Evolutionary conservation across 148 eudicot species (phyloP).

Genomic region (Vaccinium corymbosum): DNA sequence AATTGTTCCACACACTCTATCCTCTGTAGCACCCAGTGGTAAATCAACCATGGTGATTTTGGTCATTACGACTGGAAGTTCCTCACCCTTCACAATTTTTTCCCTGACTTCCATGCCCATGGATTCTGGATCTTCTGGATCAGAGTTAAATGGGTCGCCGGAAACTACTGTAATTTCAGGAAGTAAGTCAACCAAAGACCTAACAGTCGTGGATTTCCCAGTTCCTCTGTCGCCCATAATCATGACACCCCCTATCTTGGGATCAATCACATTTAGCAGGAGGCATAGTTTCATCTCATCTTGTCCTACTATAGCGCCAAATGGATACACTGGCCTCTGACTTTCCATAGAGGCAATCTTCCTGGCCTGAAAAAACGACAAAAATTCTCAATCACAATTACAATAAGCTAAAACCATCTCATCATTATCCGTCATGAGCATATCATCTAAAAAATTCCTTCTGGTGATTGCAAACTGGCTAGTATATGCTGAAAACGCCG

Average conservation of each 20-base stretch:
- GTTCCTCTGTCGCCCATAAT: constrained; percentile 99
- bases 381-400: background rate
- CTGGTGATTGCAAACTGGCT: background rate
- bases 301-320: constrained; percentile 95
- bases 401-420: background rate
- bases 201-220: constrained; percentile 86
- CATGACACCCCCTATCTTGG: constrained; percentile 97
- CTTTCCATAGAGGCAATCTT: constrained; percentile 62
- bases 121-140: constrained; percentile 84
- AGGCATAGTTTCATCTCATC: constrained; percentile 98
- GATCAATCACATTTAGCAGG: constrained; percentile 85
- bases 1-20: constrained; percentile 93
- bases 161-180: constrained; percentile 79
- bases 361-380: constrained; percentile 38
- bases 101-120: constrained; percentile 88
- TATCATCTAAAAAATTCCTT: background rate
- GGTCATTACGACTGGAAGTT: constrained; percentile 48
- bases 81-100: constrained; percentile 61
- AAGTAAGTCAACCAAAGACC: constrained; percentile 84
- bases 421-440: background rate
- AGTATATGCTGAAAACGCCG: background rate
- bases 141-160: constrained; percentile 95
- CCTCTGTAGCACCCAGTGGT: constrained; percentile 93
- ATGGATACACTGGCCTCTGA: constrained; percentile 92
- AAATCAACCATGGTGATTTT: constrained; percentile 96